phyloP scores from a whole-genome alignment of 1,139 yeast species.

The Torulaspora globosa region DNA sequence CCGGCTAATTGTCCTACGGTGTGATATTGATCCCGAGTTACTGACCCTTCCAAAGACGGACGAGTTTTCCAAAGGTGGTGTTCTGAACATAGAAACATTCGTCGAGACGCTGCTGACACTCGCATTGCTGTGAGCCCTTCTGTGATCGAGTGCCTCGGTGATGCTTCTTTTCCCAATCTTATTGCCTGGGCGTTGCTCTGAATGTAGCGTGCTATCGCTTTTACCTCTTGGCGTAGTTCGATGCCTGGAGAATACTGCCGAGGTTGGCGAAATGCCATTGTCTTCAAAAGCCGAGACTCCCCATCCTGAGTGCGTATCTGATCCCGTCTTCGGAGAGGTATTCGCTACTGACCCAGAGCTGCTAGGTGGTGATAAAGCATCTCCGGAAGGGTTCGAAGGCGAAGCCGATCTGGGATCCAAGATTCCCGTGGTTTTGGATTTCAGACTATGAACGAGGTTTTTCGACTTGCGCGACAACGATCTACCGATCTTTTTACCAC shows the following conservation, averaged over 20 bases:
- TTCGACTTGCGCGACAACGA: conserved; percentile 30
- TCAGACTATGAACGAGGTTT: conserved; percentile 24
- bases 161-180: conserved; percentile 2
- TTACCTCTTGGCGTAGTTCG: conserved; percentile 24
- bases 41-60: conserved; percentile 11
- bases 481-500: conserved; percentile 24
- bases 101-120: conserved; percentile 13
- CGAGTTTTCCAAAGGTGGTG: conserved; percentile 28
- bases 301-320: conserved; percentile 36
- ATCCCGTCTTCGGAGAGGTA: conserved; percentile 6
- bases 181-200: conserved; percentile 5
- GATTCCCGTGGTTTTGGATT: conserved; percentile 19
- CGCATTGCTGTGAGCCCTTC: conserved; percentile 21
- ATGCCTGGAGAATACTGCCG: conserved; percentile 8
- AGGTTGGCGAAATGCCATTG: conserved; percentile 2
- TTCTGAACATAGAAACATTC: conserved; percentile 29
- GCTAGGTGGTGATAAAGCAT: conserved; percentile 8
- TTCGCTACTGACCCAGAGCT: conserved; percentile 12
- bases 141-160: conserved; percentile 14
- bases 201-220: conserved; percentile 29
- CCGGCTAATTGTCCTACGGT: conserved; percentile 15
- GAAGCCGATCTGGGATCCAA: conserved; percentile 15
- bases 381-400: conserved; percentile 5
- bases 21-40: conserved; percentile 13
- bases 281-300: conserved; percentile 23